A percentile compares a stretch with the other conserved stretches of the same genome.
Conservation (phyloP, 176 grass and related monocot genomes). For the maize (Zea mays) region DNA sequence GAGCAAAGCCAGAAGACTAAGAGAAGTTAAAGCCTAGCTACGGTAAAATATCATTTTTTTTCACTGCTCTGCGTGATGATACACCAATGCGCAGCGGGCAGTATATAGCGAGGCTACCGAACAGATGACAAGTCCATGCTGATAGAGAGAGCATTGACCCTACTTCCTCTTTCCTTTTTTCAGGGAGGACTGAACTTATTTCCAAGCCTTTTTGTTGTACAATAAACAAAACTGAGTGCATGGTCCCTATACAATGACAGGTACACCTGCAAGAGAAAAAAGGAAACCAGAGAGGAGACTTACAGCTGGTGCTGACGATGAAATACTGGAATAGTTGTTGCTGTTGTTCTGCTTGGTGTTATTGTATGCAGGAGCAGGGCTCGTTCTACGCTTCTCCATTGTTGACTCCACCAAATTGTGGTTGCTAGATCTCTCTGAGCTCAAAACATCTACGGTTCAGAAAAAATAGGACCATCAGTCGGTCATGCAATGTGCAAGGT, state of each 20-base stretch:
- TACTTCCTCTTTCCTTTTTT: neutral
- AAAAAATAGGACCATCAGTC: conserved; percentile 16
- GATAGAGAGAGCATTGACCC: neutral
- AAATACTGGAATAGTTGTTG: conserved; percentile 35
- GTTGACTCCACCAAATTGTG: conserved; percentile 29
- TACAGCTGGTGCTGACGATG: conserved; percentile 51
- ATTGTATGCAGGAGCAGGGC: conserved; percentile 42
- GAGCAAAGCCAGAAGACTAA: conserved; percentile 1
- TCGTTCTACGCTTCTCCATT: conserved; percentile 45
- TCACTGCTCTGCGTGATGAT: too few relatives aligned
- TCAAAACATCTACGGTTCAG: conserved; percentile 42
- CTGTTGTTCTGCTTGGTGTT: conserved; percentile 32
- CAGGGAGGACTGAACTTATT: neutral
- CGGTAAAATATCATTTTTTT: too few relatives aligned
- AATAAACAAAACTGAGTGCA: conserved; percentile 20
- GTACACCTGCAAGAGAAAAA: neutral
- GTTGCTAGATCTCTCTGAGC: conserved; percentile 39
- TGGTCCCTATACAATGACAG: neutral
- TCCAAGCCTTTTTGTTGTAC: neutral
- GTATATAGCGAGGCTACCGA: neutral
- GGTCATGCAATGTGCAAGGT: neutral
- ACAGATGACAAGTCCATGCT: conserved; percentile 16
- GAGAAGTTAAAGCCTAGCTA: neutral
- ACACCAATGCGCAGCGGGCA: too few relatives aligned
- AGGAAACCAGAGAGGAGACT: neutral